Conservation (phyloP, 441 rosid species). For the Croton laevigatus region DNA sequence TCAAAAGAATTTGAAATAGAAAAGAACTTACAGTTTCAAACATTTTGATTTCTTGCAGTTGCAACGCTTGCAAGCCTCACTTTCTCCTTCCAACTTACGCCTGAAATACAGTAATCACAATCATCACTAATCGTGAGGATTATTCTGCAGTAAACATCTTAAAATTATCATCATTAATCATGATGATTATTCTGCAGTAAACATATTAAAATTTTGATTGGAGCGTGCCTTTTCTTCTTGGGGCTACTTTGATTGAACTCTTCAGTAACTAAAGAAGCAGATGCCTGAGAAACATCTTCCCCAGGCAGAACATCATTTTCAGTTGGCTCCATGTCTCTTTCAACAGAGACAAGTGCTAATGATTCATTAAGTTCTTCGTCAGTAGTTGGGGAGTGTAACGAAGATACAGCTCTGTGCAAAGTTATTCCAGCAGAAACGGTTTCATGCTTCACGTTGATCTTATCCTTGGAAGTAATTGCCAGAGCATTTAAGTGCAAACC, state of each 20-base stretch:
- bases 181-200: neutral
- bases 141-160: no score
- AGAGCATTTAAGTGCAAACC: slow-evolving; percentile 95
- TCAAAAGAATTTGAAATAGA: slow-evolving; percentile 6
- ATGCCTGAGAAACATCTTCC: slow-evolving; percentile 50
- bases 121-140: neutral
- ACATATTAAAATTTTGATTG: neutral
- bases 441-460: slow-evolving; percentile 41
- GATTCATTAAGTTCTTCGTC: slow-evolving; percentile 37
- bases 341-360: slow-evolving; percentile 40
- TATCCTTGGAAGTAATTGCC: slow-evolving; percentile 51
- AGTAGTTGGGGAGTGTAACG: slow-evolving; percentile 28
- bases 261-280: slow-evolving; percentile 37
- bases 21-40: slow-evolving; percentile 84
- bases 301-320: slow-evolving; percentile 34
- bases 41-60: slow-evolving; percentile 99
- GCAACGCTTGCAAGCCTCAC: slow-evolving; percentile 86
- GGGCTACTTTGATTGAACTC: slow-evolving; percentile 52
- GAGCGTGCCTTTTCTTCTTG: slow-evolving; percentile 56
- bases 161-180: neutral
- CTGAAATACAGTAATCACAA: slow-evolving; percentile 34
- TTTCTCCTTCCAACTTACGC: slow-evolving; percentile 74
- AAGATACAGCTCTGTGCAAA: slow-evolving; percentile 36
- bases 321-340: slow-evolving; percentile 44
- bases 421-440: slow-evolving; percentile 39